Evolutionary conservation across 2,329 filamentous ascomycete genomes (phyloP), one percentile per base, ranked within the genome.

Genomic region (Paecilomyces formosus): DNA sequence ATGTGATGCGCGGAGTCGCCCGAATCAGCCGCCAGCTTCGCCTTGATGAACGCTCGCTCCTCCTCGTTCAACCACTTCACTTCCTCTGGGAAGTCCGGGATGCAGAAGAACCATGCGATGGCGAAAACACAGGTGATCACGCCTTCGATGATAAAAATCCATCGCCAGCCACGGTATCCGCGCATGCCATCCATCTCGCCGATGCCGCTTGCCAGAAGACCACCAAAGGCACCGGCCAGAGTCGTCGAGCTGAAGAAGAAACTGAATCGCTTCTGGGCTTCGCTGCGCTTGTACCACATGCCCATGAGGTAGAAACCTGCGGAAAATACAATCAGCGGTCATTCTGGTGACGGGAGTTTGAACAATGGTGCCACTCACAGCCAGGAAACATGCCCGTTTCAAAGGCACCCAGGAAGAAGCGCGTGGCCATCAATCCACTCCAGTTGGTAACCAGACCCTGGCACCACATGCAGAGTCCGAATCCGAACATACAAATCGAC

Each of bases 221-320:
- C 84, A 54, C 85, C 84, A 61, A 87, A 87, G 1, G 84, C 84
- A 53, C 84, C 84, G 1, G 85, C 83, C 1, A 85, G 75, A 0
- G 82, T 83, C 1, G 84, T 83, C 7, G 81, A 90, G 68, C 84
- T 87, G 79, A 97, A 97, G 81, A 97, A 97, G 79, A 97, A 92
- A 15, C 87, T 89, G 76, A 92, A 97, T 30, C 94, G 86, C 68
- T 91, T 90, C 75, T 97, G 93, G 1, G 92, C 91, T 75, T 97
- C 94, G 52, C 81, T 80, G 60, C 93, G 85, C 60, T 87, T 86
- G 67, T 97, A 99, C 92, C 74, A 77, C 87, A 93, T 93, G 59
- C 89, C 86, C 61, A 92, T 86, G 7, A 92, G 77, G 68, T 92
- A 82, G 65, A 78, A 78, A 53, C 72, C 72, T 75, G 53, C n/a